phyloP scores from a whole-genome alignment of 1,284 basidiomycete species.

The Trichosporon sp. region DNA sequence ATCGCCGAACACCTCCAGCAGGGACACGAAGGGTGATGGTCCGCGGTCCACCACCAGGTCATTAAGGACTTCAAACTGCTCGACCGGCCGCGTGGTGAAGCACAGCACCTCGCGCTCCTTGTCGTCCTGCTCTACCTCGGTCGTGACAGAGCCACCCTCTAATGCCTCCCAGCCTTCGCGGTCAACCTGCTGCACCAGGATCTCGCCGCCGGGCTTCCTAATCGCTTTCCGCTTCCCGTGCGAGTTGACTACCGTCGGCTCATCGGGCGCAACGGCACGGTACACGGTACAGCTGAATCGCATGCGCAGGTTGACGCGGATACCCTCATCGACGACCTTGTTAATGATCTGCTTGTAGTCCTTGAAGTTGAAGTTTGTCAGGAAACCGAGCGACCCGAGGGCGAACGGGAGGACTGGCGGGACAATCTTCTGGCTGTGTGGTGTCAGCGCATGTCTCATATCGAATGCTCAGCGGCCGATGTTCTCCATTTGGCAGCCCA shows the following conservation, averaged over 20 bases:
- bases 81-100: conserved; percentile 88
- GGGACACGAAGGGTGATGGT: conserved; percentile 93
- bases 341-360: conserved; percentile 84
- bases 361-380: conserved; percentile 95
- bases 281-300: conserved; percentile 98
- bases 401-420: conserved; percentile 97
- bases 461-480: neutral
- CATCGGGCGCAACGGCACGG: conserved; percentile 70
- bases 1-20: conserved; percentile 97
- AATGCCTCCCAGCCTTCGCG: conserved; percentile 89
- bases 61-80: conserved; percentile 96
- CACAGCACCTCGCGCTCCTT: conserved; percentile 98
- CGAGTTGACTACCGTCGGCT: conserved; percentile 41
- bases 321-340: conserved; percentile 82
- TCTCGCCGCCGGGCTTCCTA: conserved; percentile 85
- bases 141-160: conserved; percentile 55
- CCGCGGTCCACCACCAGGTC: conserved; percentile 97
- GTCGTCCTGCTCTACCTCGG: neutral
- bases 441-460: neutral
- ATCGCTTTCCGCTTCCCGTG: conserved; percentile 66
- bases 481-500: too few species aligned
- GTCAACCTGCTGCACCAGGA: conserved; percentile 84
- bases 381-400: conserved; percentile 95
- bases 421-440: conserved; percentile 72
- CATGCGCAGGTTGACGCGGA: conserved; percentile 97